Evolutionary conservation across 1,284 basidiomycete genomes (phyloP), one percentile per base, ranked within the genome.

Genomic region (Pseudozyma tsukubaensis): DNA sequence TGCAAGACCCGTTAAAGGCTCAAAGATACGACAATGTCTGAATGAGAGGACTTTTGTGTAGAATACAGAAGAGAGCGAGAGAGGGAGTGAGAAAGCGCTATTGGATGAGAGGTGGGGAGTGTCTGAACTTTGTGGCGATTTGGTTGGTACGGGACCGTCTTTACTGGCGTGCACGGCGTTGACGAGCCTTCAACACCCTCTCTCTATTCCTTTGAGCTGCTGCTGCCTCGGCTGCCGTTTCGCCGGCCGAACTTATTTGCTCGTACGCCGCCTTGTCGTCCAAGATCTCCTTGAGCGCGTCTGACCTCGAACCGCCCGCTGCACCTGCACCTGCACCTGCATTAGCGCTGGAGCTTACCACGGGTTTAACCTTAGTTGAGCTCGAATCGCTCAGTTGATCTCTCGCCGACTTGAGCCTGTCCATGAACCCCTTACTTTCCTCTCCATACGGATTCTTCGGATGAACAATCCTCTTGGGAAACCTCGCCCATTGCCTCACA

Each of bases 391-490:
- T 19, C 11, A 73, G 16, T 37, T 54, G 50, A 7, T 60, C 69
- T 5, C 48, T 44, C 0, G 70, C 64, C 1, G 59, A 48, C 32
- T 60, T 66, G 43, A 80, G 11, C 32, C 53, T 59, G 12, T 72
- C 76, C 68, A 78, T 70, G 18, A 76, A 72, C 0, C 62, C 51
- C 35, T 66, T 69, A 12, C 48, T 29, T 43, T 76, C 51, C 18
- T 50, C 10, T 10, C 60, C 53, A 32, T 78, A 74, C 7, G 76
- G 76, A 47, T 77, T 70, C 43, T 68, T 69, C 1, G 73, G 60
- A 42, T 78, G 77, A 24, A 52, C 13, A 44, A 80, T 69, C 1
- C 71, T 37, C 48, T 77, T 73, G 1, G 80, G 80, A 37, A 81
- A 74, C 18, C 57, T 66, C 0, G 63, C 65, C 59, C 59, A 55